A percentile compares a stretch with the other conserved stretches of the same genome.
Conservation (phyloP, 1,284 basidiomycete genomes). For the Cryptococcus hybrid region DNA sequence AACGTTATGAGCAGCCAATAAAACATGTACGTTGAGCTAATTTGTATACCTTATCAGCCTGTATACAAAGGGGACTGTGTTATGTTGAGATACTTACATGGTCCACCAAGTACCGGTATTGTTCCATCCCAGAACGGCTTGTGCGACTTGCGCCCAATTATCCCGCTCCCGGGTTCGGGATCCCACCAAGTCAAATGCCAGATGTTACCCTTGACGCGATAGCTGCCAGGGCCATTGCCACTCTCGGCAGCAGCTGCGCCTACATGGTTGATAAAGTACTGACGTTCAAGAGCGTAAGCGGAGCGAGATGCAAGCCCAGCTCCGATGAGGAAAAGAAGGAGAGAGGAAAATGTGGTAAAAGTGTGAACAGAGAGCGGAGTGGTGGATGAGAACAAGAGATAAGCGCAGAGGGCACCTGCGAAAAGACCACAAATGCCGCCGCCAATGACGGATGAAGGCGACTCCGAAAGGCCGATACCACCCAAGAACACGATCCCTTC, state of each 20-base stretch:
- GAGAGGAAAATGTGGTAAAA: conserved; percentile 80
- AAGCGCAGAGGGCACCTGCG: conserved; percentile 58
- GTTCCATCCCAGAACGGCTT: conserved; percentile 43
- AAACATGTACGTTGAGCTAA: conserved; percentile 58
- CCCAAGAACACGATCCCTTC: conserved; percentile 89
- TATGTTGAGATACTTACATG: conserved; percentile 51
- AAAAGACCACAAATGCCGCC: conserved; percentile 69
- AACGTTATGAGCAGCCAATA: conserved; percentile 70
- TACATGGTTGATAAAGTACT: conserved; percentile 64
- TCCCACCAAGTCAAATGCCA: conserved; percentile 83
- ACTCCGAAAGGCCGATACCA: conserved; percentile 56
- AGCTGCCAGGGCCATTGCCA: conserved; percentile 78
- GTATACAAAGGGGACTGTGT: too few relatives aligned
- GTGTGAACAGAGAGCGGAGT: conserved; percentile 56
- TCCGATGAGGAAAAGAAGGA: conserved; percentile 80
- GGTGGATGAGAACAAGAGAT: conserved; percentile 30
- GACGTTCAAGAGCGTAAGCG: conserved; percentile 63
- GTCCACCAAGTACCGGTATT: conserved; percentile 58
- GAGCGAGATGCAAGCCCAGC: conserved; percentile 78
- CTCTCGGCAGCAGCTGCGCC: conserved; percentile 70
- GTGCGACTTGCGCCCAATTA: conserved; percentile 42
- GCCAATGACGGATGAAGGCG: conserved; percentile 14
- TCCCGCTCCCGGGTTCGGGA: conserved; percentile 58
- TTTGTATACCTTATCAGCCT: not conserved
- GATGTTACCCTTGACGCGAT: conserved; percentile 69